Conservation (phyloP, 2,329 filamentous ascomycete species). For the Colletotrichum liriopes region DNA sequence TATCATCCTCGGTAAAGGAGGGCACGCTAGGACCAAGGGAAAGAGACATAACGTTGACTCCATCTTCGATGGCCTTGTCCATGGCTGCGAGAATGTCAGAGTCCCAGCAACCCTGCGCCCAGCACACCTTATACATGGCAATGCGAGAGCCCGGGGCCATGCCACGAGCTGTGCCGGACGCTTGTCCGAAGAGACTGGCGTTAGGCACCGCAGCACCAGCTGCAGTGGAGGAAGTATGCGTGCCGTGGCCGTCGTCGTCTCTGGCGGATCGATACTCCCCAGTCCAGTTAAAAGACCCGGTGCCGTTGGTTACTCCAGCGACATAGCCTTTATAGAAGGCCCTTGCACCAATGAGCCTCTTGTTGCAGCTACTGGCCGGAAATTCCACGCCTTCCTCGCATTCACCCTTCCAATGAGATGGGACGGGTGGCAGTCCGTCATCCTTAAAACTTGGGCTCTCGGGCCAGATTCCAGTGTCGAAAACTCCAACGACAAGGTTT, state of each 20-base stretch:
- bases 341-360: constrained; percentile 40
- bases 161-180: constrained; percentile 26
- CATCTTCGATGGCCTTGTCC: constrained; percentile 31
- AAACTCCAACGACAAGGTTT: constrained; percentile 36
- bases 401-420: constrained; percentile 30
- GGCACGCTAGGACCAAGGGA: constrained; percentile 12
- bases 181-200: constrained; percentile 26
- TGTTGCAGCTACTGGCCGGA: constrained; percentile 36
- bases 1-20: constrained; percentile 6
- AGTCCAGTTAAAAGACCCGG: constrained; percentile 25
- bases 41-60: constrained; percentile 28
- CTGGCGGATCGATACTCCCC: constrained; percentile 10
- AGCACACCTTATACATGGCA: constrained; percentile 37
- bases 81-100: constrained; percentile 27
- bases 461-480: constrained; percentile 41
- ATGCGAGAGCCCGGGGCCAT: constrained; percentile 20
- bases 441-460: constrained; percentile 42
- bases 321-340: constrained; percentile 29
- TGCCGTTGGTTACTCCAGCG: neutral
- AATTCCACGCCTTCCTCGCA: constrained; percentile 34
- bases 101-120: constrained; percentile 10
- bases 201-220: constrained; percentile 3
- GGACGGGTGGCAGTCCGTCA: constrained; percentile 28
- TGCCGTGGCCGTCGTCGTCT: constrained; percentile 25
- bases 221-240: constrained; percentile 26